These are phyloP conservation scores for Candida sanyiensis DNA, from an alignment of 805 yeast species.

Conservation along the genomic window DNA sequence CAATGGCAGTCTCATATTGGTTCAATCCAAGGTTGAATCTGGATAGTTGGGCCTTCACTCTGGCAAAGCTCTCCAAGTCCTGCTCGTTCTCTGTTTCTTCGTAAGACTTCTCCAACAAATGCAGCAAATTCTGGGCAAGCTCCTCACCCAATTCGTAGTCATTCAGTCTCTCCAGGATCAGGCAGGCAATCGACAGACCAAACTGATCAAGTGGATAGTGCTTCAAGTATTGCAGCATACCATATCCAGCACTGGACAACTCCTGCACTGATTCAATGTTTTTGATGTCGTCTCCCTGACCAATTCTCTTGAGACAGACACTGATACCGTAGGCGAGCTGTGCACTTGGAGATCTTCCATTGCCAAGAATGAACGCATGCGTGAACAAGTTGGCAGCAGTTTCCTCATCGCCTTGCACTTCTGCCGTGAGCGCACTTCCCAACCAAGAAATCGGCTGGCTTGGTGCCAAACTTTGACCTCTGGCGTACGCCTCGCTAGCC, in stretches of 20 bases:
- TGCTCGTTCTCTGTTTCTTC: constrained; percentile 48
- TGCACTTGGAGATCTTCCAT: constrained; percentile 64
- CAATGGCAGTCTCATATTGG: constrained; percentile 54
- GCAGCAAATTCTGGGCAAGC: constrained; percentile 42
- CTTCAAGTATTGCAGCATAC: constrained; percentile 60
- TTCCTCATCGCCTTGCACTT: constrained; percentile 41
- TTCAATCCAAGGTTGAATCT: constrained; percentile 61
- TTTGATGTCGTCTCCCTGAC: constrained; percentile 41
- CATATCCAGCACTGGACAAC: constrained; percentile 56
- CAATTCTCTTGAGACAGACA: constrained; percentile 42
- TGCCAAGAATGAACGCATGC: constrained; percentile 74
- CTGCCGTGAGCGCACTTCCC: constrained; percentile 68
- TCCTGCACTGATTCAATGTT: constrained; percentile 59
- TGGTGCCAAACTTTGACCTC: constrained; percentile 81
- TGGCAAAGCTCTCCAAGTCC: constrained; percentile 45
- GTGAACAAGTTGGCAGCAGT: constrained; percentile 58
- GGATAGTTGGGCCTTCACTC: constrained; percentile 64
- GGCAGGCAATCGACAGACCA: constrained; percentile 51
- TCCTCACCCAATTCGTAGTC: constrained; percentile 50
- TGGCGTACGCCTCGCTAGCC: constrained; percentile 64
- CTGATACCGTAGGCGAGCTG: constrained; percentile 67
- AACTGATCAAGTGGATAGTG: constrained; percentile 51
- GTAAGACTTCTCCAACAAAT: constrained; percentile 46
- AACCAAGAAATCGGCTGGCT: constrained; percentile 73
- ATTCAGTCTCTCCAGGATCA: constrained; percentile 64